Evolutionary conservation across 345 rosid species (phyloP).

Genomic region (Bruguiera sexangula): DNA sequence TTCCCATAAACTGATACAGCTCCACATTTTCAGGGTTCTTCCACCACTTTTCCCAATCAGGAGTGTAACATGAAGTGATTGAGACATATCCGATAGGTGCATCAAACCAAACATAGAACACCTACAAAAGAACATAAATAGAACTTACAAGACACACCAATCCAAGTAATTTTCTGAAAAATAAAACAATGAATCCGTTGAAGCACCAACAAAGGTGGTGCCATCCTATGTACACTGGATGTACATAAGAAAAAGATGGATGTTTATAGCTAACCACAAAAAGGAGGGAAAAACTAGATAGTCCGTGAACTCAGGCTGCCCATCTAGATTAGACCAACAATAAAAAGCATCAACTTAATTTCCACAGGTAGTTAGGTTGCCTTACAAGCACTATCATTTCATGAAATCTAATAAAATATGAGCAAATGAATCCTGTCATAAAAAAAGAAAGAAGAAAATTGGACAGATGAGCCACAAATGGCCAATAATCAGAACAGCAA

Average conservation of each 20-base stretch:
- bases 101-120: slow-evolving; percentile 99
- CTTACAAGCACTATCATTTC: background rate
- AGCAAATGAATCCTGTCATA: background rate
- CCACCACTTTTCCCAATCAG: slow-evolving; percentile 99
- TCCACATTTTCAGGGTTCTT: slow-evolving; percentile 96
- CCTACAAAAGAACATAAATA: slow-evolving; percentile 42
- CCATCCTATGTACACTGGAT: too few species aligned
- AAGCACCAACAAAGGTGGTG: background rate
- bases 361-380: background rate
- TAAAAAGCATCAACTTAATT: background rate
- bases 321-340: background rate
- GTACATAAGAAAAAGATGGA: too few species aligned
- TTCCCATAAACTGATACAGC: slow-evolving; percentile 97
- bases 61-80: slow-evolving; percentile 83
- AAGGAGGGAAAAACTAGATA: too few species aligned
- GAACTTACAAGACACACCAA: slow-evolving; percentile 4
- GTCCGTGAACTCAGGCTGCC: background rate
- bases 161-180: background rate
- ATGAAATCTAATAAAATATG: background rate
- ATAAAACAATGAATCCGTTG: background rate
- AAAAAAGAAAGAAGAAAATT: background rate
- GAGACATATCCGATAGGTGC: slow-evolving; percentile 99
- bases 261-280: too few species aligned
- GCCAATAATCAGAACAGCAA: background rate
- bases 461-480: background rate